These are phyloP conservation scores for Phytophthora pini DNA, from an alignment of 352 stramenopile genomes.

Conservation along the genomic window DNA sequence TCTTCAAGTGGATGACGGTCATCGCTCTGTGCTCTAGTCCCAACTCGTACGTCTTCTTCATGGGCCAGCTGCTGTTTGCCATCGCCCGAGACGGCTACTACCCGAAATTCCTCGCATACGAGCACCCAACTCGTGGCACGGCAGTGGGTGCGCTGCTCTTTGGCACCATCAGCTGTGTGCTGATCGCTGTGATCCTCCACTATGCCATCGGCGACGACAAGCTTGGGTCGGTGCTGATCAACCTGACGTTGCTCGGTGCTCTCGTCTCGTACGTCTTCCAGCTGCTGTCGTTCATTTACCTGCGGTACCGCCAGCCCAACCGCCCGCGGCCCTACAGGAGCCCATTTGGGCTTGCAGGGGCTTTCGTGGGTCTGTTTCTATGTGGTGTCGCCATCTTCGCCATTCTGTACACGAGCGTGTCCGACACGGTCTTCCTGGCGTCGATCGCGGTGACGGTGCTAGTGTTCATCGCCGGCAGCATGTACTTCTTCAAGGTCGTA, in stretches of 20 bases:
- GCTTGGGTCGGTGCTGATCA: slow-evolving; percentile 67
- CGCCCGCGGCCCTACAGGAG: slow-evolving; percentile 55
- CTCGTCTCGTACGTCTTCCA: slow-evolving; percentile 72
- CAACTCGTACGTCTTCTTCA: slow-evolving; percentile 79
- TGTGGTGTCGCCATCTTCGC: slow-evolving; percentile 50
- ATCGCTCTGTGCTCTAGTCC: slow-evolving; percentile 59
- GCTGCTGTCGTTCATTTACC: slow-evolving; percentile 62
- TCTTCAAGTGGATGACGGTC: slow-evolving; percentile 68
- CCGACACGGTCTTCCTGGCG: slow-evolving; percentile 54
- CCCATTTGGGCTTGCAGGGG: slow-evolving; percentile 53
- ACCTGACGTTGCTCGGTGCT: slow-evolving; percentile 40
- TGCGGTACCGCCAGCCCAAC: slow-evolving; percentile 57
- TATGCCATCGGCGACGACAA: slow-evolving; percentile 61
- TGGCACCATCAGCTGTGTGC: slow-evolving; percentile 44
- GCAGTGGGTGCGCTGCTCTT: slow-evolving; percentile 52
- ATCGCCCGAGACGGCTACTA: slow-evolving; percentile 68
- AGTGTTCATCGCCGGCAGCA: slow-evolving; percentile 51
- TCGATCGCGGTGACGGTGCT: slow-evolving; percentile 52
- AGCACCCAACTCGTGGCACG: slow-evolving; percentile 40
- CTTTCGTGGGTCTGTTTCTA: slow-evolving; percentile 47
- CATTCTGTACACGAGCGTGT: slow-evolving; percentile 66
- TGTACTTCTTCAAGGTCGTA: slow-evolving; percentile 51
- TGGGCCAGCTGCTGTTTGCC: slow-evolving; percentile 62
- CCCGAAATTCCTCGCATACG: slow-evolving; percentile 48
- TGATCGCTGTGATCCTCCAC: slow-evolving; percentile 54